Base-by-base conservation (phyloP, 208 protist genomes). In the Blechomonas ayalai region DNA sequence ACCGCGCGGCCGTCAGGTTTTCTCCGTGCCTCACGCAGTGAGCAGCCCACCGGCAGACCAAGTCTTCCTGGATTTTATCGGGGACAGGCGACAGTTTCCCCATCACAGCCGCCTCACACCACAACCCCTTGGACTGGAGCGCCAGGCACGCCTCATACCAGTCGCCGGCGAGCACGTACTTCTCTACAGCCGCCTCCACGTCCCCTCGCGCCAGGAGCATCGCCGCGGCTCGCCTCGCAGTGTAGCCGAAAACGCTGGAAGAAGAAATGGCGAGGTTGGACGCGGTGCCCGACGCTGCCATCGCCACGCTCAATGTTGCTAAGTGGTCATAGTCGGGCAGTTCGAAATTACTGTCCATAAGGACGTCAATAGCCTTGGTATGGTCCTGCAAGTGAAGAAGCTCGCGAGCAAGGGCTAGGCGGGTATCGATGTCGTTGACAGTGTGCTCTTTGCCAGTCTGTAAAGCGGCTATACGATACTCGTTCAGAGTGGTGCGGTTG, bases 141-240 rank as follows among this genome's bases (percentile, higher is more conserved):
- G 68, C 61, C 15, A 73, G 51, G 40, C 52, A 67, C 20, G 83
- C 79, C 34, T 78, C 77, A 39, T 59, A 64, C 36, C 66, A 62
- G 41, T 92, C 75, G 28, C 69, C 64, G 2, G 67, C 75, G 1
- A 92, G 43, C 6, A 83, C 32, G 26, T 74, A 76, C 49, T 88
- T 88, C 50, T 92, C 83, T 33, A 84, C 76, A 10, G 83, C 76
- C 20, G 40, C 69, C 16, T 82, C 64, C 4, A 86, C 60, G 24
- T 92, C 73, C 0, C 78, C 78, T 16, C 64, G 52, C 5, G 78
- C 75, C 8, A 87, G 67, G 38, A 76, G 62, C 55, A 86, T 48
- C n/a, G 83, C 74, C 12, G 83, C 75, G 4, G 69, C 69, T 35
- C 63, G 72, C 52, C 70, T 77, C 23, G 76, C 61, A 3, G 75